phyloP scores from a whole-genome alignment of 352 stramenopile genomes.

The Phytophthora uliginosa region DNA sequence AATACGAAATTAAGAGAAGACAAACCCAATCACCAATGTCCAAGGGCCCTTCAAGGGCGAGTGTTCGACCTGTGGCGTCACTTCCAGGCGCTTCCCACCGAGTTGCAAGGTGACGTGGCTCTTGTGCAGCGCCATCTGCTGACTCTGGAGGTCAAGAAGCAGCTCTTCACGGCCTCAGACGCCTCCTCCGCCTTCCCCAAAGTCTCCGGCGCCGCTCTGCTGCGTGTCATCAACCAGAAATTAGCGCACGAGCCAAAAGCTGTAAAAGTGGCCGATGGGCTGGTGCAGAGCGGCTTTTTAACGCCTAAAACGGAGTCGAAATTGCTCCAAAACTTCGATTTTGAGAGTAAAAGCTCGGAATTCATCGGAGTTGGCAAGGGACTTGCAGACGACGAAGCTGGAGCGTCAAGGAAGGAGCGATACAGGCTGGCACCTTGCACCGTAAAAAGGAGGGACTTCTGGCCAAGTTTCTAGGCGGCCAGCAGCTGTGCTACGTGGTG shows the following conservation, averaged over 20 bases:
- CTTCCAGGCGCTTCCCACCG: constrained; percentile 40
- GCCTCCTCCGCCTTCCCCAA: constrained; percentile 27
- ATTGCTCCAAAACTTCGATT: constrained; percentile 32
- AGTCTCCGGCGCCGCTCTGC: constrained; percentile 30
- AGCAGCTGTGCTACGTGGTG: constrained; percentile 38
- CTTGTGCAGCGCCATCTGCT: constrained; percentile 23
- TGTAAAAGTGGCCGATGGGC: constrained; percentile 36
- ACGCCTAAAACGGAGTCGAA: constrained; percentile 28
- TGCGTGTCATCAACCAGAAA: constrained; percentile 32
- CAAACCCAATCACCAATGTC: constrained; percentile 1
- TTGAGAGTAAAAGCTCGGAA: constrained; percentile 19
- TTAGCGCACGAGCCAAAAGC: constrained; percentile 22
- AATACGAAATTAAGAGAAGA: neutral
- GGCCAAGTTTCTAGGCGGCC: constrained; percentile 27
- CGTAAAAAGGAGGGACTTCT: constrained; percentile 40
- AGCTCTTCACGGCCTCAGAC: constrained; percentile 22
- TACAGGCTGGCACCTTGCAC: constrained; percentile 39
- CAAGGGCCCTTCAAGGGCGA: constrained; percentile 44
- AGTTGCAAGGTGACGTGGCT: constrained; percentile 27
- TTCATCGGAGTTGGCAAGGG: constrained; percentile 35
- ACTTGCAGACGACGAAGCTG: constrained; percentile 25
- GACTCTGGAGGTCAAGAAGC: constrained; percentile 22
- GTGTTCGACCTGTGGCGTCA: constrained; percentile 50
- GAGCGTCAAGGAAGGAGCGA: constrained; percentile 43
- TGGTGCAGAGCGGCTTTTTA: constrained; percentile 48